phyloP scores from a whole-genome alignment of 2,329 filamentous ascomycete genomes.

The Pleomassaria siparia region DNA sequence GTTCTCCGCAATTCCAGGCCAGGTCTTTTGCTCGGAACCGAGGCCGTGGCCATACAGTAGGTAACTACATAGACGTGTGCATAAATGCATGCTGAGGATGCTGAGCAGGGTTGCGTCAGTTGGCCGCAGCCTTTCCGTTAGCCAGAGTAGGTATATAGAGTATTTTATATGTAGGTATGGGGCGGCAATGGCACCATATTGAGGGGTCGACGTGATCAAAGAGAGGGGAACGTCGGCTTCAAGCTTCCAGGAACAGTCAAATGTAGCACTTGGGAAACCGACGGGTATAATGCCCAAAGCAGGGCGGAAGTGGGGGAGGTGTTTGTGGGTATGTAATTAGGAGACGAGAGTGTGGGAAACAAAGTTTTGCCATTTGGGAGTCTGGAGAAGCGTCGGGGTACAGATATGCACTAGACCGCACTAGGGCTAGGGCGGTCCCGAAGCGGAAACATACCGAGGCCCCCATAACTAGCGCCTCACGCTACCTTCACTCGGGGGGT shows the following conservation, averaged over 20 bases:
- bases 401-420: too few relatives aligned
- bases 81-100: background rate
- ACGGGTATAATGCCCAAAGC: conserved; percentile 20
- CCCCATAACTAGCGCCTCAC: too few relatives aligned
- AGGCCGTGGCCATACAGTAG: conserved; percentile 13
- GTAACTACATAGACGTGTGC: too few relatives aligned
- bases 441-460: too few relatives aligned
- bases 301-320: conserved; percentile 15
- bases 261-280: background rate
- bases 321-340: conserved; percentile 8
- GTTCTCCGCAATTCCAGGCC: conserved; percentile 1
- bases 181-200: conserved; percentile 7
- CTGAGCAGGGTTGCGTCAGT: conserved; percentile 3
- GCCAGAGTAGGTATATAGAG: conserved; percentile 28
- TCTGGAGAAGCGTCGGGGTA: too few relatives aligned
- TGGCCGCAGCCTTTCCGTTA: conserved; percentile 17
- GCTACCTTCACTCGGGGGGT: too few relatives aligned
- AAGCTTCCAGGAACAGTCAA: background rate
- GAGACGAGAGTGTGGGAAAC: too few relatives aligned
- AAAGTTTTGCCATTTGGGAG: too few relatives aligned
- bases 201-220: background rate
- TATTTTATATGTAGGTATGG: too few relatives aligned
- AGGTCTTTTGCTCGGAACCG: conserved; percentile 12
- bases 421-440: too few relatives aligned
- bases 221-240: background rate